phyloP scores from a whole-genome alignment of 2,329 filamentous ascomycete species.

The Alternaria brassicae region DNA sequence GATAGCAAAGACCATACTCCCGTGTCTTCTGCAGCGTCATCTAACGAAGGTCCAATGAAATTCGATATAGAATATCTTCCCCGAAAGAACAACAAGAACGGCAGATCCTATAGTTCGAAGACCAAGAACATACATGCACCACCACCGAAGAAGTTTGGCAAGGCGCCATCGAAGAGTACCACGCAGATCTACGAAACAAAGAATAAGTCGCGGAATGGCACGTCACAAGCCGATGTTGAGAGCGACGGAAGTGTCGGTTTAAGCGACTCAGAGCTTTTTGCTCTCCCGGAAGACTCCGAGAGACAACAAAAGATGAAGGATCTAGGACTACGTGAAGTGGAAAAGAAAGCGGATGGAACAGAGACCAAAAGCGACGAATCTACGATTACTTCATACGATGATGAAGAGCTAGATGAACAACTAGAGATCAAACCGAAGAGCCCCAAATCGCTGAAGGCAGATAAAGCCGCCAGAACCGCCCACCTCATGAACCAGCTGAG shows the following conservation, averaged over 20 bases:
- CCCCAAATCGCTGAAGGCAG: background rate
- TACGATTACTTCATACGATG: background rate
- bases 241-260: slow-evolving; percentile 10
- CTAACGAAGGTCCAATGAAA: background rate
- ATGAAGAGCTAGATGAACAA: slow-evolving; percentile 5
- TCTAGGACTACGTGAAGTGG: slow-evolving; percentile 12
- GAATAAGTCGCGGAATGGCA: background rate
- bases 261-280: slow-evolving; percentile 7
- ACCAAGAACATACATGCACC: slow-evolving; percentile 22
- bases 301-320: slow-evolving; percentile 1
- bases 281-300: background rate
- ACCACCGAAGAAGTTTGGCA: slow-evolving; percentile 13
- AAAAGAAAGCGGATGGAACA: slow-evolving; percentile 5
- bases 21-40: slow-evolving; percentile 13
- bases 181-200: background rate
- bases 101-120: slow-evolving; percentile 10
- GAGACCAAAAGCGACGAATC: background rate
- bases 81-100: slow-evolving; percentile 11
- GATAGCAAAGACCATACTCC: slow-evolving; percentile 30
- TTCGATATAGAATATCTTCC: slow-evolving; percentile 22
- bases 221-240: background rate
- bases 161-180: background rate
- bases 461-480: slow-evolving; percentile 14
- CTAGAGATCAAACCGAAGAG: slow-evolving; percentile 1
- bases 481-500: slow-evolving; percentile 26